A percentile compares a stretch with the other conserved stretches of the same genome.
These are phyloP conservation scores for Boletus reticulatus DNA, from an alignment of 768 basidiomycete genomes.

Conservation along the genomic window DNA sequence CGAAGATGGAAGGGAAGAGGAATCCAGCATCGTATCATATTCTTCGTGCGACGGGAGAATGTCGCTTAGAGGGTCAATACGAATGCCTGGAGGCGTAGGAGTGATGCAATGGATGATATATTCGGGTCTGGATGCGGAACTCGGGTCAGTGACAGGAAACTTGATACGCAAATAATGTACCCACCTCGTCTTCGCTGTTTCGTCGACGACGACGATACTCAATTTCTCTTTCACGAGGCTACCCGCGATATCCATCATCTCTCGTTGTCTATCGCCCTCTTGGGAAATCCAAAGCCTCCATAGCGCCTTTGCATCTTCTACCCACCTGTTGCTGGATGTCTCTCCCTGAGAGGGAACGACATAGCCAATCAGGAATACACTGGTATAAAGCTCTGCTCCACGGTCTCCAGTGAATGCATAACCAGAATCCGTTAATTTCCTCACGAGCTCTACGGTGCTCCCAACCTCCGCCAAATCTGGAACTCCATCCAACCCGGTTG, in stretches of 20 bases:
- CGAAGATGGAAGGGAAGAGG: conserved; percentile 40
- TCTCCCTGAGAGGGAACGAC: conserved; percentile 14
- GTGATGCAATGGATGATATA: conserved; percentile 41
- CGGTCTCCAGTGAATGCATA: conserved; percentile 18
- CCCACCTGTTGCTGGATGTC: conserved; percentile 4
- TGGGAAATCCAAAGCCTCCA: conserved; percentile 30
- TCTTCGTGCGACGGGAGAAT: conserved; percentile 50
- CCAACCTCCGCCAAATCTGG: neutral
- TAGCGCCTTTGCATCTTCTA: conserved; percentile 25
- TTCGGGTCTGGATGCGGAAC: conserved; percentile 38
- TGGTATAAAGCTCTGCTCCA: conserved; percentile 20
- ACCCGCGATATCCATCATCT: conserved; percentile 25
- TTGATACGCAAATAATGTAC: conserved; percentile 3
- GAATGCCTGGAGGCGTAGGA: conserved; percentile 35
- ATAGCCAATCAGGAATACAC: conserved; percentile 23
- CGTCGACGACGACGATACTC: conserved; percentile 40
- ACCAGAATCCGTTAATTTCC: conserved; percentile 15
- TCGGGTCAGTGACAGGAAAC: neutral
- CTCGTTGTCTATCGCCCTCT: conserved; percentile 12
- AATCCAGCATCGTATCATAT: conserved; percentile 46
- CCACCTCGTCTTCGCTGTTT: conserved; percentile 30
- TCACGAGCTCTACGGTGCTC: conserved; percentile 10
- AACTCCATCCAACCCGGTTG: neutral
- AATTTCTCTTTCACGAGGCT: conserved; percentile 42
- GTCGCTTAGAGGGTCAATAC: conserved; percentile 42